Evolutionary conservation across 345 rosid genomes (phyloP).

Genomic region (Salix udensis): DNA sequence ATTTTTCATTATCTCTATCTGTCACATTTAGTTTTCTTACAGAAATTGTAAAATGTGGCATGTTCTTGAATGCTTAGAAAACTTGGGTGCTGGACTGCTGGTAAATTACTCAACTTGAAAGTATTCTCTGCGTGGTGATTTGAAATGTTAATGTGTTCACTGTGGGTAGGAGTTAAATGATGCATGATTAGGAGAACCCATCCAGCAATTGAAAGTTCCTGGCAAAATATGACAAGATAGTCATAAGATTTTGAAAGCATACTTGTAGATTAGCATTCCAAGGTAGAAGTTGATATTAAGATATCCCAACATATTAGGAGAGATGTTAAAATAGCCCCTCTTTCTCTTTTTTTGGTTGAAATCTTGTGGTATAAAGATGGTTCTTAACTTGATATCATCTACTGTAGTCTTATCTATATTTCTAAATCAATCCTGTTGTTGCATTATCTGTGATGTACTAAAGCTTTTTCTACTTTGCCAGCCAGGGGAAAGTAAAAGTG

Average conservation of each 20-base stretch:
- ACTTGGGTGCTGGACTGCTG: too few species aligned
- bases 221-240: not conserved
- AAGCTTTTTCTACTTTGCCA: constrained; percentile 34
- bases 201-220: not conserved
- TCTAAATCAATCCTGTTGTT: not conserved
- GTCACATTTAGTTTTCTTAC: not conserved
- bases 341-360: not conserved
- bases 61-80: not conserved
- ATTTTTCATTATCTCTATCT: not conserved
- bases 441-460: constrained; percentile 1
- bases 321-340: not conserved
- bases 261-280: not conserved
- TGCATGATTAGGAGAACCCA: not conserved
- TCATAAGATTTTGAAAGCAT: not conserved
- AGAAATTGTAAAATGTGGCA: too few species aligned
- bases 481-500: constrained; percentile 90
- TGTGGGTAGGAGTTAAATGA: not conserved
- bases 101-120: not conserved
- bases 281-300: not conserved
- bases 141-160: not conserved
- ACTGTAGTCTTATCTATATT: constrained; percentile 8
- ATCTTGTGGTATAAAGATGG: not conserved
- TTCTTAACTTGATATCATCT: not conserved
- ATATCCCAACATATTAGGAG: not conserved
- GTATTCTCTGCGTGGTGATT: not conserved